Evolutionary conservation across 495 filamentous ascomycete species (phyloP).

Genomic region (Trichoderma gamsii): DNA sequence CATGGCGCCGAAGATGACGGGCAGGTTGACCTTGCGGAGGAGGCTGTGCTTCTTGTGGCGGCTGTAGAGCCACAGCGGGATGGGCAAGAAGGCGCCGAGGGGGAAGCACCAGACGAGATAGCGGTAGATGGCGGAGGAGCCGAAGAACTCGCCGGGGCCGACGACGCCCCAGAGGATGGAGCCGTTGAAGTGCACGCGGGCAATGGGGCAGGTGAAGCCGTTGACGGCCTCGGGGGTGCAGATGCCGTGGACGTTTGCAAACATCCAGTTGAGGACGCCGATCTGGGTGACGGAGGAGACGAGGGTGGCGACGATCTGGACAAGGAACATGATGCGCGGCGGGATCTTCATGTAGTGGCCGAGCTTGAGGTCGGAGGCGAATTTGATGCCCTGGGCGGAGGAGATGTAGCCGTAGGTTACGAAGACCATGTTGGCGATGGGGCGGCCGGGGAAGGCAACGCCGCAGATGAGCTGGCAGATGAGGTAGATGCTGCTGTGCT

Average conservation of each 20-base stretch:
- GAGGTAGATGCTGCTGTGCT: slow-evolving; percentile 73
- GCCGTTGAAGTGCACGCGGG: slow-evolving; percentile 84
- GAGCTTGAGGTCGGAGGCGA: slow-evolving; percentile 78
- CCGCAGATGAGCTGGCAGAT: slow-evolving; percentile 80
- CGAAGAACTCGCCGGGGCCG: slow-evolving; percentile 72
- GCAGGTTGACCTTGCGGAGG: slow-evolving; percentile 61
- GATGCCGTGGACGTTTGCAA: slow-evolving; percentile 64
- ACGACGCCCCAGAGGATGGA: slow-evolving; percentile 86
- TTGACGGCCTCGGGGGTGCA: slow-evolving; percentile 75
- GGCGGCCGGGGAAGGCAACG: slow-evolving; percentile 68
- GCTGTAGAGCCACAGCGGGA: slow-evolving; percentile 59
- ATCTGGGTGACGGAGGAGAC: slow-evolving; percentile 77
- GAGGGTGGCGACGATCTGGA: slow-evolving; percentile 76
- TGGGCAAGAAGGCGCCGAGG: slow-evolving; percentile 62
- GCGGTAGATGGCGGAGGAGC: slow-evolving; percentile 61
- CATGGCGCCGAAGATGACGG: slow-evolving; percentile 65
- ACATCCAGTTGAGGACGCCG: slow-evolving; percentile 84
- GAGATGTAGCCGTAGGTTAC: slow-evolving; percentile 80
- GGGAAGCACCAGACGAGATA: slow-evolving; percentile 71
- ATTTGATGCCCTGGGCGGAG: slow-evolving; percentile 78
- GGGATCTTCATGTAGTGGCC: slow-evolving; percentile 95
- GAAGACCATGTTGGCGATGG: slow-evolving; percentile 85
- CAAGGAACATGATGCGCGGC: slow-evolving; percentile 68
- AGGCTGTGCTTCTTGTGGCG: slow-evolving; percentile 42
- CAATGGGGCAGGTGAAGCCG: slow-evolving; percentile 82